Base-by-base conservation (phyloP, 1,284 basidiomycete species). In the Fomitopsis pinicola region DNA sequence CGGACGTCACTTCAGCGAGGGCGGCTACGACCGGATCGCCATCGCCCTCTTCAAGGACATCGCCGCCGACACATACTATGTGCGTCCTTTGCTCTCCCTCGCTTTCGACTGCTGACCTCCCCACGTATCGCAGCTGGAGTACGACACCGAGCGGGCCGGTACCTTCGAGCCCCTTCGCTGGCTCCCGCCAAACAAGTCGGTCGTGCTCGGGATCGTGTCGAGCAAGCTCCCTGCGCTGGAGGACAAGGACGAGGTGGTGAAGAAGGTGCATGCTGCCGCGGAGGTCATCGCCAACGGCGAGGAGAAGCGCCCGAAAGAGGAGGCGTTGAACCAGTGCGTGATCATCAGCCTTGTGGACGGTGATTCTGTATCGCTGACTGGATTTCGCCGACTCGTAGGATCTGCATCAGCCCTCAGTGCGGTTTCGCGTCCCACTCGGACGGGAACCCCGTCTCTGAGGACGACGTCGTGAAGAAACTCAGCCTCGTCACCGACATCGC, bases 61-160 rank as follows among this genome's bases (percentile, higher is more conserved):
- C 61, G 82, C 91, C 69, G 88, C 91, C n/a, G 87, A 92, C 68
- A 80, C 80, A 53, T 92, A 88, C 73, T 93, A 90, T 71, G 82
- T 84, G 62, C 62, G 78, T 71, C 38, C 38, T 36, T 15, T 26
- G 15, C 40, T 17, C 28, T 33, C 36, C 56, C 40, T 48, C 45
- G 26, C 22, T 12, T 22, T 22, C 45, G 44, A 33, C n/a, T 17
- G 22, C 19, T 50, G 3, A 30, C 33, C 36, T 57, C 42, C 53
- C 58, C 36, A 52, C 6, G 9, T 46, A 30, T 45, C 46, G 15
- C 64, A 84, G 83, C 80, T 89, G 53, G 91, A 94, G 75, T 94
- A 91, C 72, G 92, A 94, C 71, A 88, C 88, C 17, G 80, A 82
- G 59, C 85, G 89, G 30, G 84, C 90, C 0, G 89, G 89, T 53